A percentile compares a stretch with the other conserved stretches of the same genome.
Conservation (phyloP, 164 flowering plant genomes). For the Platanus orientalis region DNA sequence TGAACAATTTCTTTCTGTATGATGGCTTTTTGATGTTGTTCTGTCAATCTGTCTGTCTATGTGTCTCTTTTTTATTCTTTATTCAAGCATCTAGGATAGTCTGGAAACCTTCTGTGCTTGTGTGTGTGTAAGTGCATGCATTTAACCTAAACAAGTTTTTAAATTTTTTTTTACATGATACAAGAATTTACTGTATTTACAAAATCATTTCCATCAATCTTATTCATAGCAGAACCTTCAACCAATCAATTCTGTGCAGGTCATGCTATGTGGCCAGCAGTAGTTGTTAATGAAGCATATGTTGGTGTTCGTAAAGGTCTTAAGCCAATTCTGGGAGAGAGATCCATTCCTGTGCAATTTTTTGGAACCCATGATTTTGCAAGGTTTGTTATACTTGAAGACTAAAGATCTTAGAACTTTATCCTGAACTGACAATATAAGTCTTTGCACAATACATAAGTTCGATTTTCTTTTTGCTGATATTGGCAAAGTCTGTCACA, state of each 20-base stretch:
- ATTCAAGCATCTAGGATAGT: too few relatives aligned
- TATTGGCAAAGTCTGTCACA: background rate
- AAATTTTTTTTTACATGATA: too few relatives aligned
- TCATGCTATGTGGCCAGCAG: constrained; percentile 96
- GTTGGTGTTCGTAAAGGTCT: constrained; percentile 43
- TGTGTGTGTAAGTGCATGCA: too few relatives aligned
- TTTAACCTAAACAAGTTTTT: too few relatives aligned
- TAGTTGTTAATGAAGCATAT: constrained; percentile 66
- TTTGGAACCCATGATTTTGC: constrained; percentile 99
- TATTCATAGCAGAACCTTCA: background rate
- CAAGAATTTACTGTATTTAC: too few relatives aligned
- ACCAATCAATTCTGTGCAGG: constrained; percentile 36
- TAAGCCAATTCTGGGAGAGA: constrained; percentile 40
- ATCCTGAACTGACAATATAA: too few relatives aligned
- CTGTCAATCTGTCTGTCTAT: too few relatives aligned
- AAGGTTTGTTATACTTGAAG: constrained; percentile 42
- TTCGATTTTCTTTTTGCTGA: background rate
- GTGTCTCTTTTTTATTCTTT: too few relatives aligned
- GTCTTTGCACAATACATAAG: background rate
- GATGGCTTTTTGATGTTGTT: too few relatives aligned
- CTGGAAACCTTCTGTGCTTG: too few relatives aligned
- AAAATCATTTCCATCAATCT: background rate
- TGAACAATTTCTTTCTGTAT: too few relatives aligned
- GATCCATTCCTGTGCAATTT: constrained; percentile 83
- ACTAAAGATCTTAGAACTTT: background rate